Conservation (phyloP, 2,329 filamentous ascomycete species). For the Calonectria honghensis region DNA sequence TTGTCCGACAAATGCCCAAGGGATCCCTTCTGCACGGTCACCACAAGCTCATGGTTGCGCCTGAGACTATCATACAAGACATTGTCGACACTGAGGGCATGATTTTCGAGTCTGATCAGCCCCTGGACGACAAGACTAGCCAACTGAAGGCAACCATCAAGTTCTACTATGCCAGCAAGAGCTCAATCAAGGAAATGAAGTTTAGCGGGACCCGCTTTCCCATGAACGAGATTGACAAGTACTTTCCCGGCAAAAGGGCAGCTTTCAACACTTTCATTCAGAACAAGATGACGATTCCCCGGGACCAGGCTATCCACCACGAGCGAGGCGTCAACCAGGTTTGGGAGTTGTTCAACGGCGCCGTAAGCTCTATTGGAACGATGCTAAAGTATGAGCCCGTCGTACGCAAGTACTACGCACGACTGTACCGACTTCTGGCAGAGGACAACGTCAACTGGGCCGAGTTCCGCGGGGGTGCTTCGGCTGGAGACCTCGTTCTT, state of each 20-base stretch:
- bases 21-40: constrained; percentile 18
- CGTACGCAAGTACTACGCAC: constrained; percentile 11
- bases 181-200: not conserved
- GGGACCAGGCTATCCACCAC: not conserved
- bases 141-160: not conserved
- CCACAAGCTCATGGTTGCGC: not conserved
- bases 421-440: not conserved
- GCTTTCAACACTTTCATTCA: not conserved
- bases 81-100: constrained; percentile 12
- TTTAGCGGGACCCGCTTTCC: not conserved
- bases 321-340: constrained; percentile 2
- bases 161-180: not conserved
- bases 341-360: not conserved
- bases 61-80: not conserved
- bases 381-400: constrained; percentile 7
- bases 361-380: not conserved
- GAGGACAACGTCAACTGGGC: constrained; percentile 3
- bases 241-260: not conserved
- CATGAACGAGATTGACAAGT: not conserved
- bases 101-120: not conserved
- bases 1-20: constrained; percentile 5
- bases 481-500: not conserved
- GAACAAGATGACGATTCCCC: not conserved
- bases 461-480: not conserved
- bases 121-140: not conserved